Evolutionary conservation across 768 basidiomycete species (phyloP), one percentile per base, ranked within the genome.

Genomic region (Tulasnella sp.): DNA sequence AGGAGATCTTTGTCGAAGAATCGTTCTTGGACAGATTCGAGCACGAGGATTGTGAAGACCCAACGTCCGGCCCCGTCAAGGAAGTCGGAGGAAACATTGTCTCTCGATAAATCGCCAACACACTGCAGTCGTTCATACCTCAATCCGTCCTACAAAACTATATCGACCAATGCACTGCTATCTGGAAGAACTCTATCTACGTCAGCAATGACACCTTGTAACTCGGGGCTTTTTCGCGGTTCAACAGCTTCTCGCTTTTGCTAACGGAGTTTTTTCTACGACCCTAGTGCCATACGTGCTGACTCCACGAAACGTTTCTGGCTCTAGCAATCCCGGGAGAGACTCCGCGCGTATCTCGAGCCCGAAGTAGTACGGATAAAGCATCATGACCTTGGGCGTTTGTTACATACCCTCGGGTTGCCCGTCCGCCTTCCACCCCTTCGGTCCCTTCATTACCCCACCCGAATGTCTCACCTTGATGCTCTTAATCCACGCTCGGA

Each of bases 341-440:
- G 88, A 91, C 83, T 91, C 90, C 42, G 89, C 92, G 79, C 87
- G 92, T 48, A 83, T 93, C 75, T 85, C 85, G 78, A 90, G 90
- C 24, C 89, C 89, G 82, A 89, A 90, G 78, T 84, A 86, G 54
- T 92, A 89, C 81, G 87, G 86, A 7, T 90, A 87, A 34, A 88
- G 89, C 44, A 91, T 91, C 77, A 88, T 88, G 48, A 86, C 91
- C 46, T 87, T 90, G 82, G 88, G 91, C 83, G 82, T 91, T 76
- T 84, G 86, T 18, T 90, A 91, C 83, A 92, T 91, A 90, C 91
- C 91, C 16, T 86, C 90, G 81, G 91, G 91, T 8, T 76, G 77
- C 42, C 46, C 37, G 64, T 22, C 58, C 58, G 24, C 31, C 31
- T 44, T 2, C 46, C 14, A n/a, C n/a, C 9, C 50, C 69, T 20